Base-by-base conservation (phyloP, 495 filamentous ascomycete genomes). In the Astrothelium macrocarpum region DNA sequence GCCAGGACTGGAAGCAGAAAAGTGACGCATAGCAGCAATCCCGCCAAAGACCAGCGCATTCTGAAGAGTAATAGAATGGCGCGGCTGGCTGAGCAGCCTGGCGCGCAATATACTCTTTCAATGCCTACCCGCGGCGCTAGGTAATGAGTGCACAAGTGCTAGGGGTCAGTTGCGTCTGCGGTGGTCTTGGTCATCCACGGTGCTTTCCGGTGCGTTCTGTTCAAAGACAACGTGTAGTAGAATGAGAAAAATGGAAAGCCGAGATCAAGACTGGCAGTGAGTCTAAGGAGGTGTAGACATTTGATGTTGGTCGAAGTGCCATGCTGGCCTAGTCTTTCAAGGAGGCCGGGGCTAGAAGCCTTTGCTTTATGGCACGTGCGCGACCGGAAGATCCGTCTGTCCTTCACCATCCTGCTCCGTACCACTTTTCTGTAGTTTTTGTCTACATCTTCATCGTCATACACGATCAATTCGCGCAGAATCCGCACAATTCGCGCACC, bases 41-140 rank as follows among this genome's bases (percentile, higher is more conserved):
- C 23, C 11, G 45, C 16, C 14, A 56, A 56, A 39, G 25, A 60
- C 64, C 42, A 62, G 59, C 46, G 14, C 59, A 49, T 49, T 12
- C 10, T 49, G 14, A 16, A 16, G 5, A 12, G 16, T n/a, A 18
- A 20, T 12, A 5, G 45, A 20, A n/a, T 20, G 45, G 45, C n/a
- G n/a, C n/a, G 5, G 5, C n/a, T 18, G 45, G 45, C 45, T 20
- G 36, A 49, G 45, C 16, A 49, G 45, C 45, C 45, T 49, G 45
- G 18, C n/a, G 14, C 45, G 45, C 45, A 20, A 5, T 20, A 5
- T 20, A 18, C 18, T 16, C 36, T 42, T 42, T 42, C 10, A 42
- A 16, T 42, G 9, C 1, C 36, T 16, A 9, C 36, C 9, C 10
- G 36, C 36, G 9, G 10, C 9, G 10, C 36, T 16, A 42, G 36